Base-by-base conservation (phyloP, 1,139 yeast genomes). In the Suhomyces yuchorum region DNA sequence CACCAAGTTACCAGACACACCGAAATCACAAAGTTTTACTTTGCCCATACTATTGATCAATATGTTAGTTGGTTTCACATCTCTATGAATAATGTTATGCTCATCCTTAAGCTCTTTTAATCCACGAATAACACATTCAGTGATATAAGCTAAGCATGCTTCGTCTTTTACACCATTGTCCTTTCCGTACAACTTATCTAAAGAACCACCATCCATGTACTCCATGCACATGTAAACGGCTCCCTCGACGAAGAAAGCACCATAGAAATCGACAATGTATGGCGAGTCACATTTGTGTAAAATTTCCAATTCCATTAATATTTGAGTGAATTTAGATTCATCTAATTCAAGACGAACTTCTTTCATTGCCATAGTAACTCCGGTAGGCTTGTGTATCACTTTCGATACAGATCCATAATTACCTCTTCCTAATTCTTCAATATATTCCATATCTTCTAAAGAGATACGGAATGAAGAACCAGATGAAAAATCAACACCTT, bases 141-240 rank as follows among this genome's bases (percentile, higher is more conserved):
- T 82, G 42, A 92, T 87, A 57, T 81, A 84, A 2, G 96, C 96
- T 50, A 93, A 66, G 47, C 72, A 76, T 47, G 85, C 84, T 44
- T 85, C 85, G 65, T 92, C 96, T 51, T 82, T 84, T 20, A 91
- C 78, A n/a, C 96, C 96, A 24, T 84, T 84, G 26, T 75, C 76
- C 43, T 70, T 69, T 26, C 82, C 85, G 66, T 91, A 93, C 20
- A 93, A 77, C 61, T 87, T 89, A 66, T 93, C 97, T 50, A 95
- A 71, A 0, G 97, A 90, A 0, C 97, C 97, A 44, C 97, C 98
- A 67, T 92, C 96, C 99, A 93, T 93, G 67, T 85, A 89, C 70
- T 93, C 99, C 81, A 93, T 93, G 69, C 99, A 93, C 88, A 95
- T 91, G 70, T 92, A 93, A 37, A 93, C 99, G 0, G 97, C 97